Evolutionary conservation across 2,329 filamentous ascomycete genomes (phyloP).

Genomic region (Corinectria fuckeliana): DNA sequence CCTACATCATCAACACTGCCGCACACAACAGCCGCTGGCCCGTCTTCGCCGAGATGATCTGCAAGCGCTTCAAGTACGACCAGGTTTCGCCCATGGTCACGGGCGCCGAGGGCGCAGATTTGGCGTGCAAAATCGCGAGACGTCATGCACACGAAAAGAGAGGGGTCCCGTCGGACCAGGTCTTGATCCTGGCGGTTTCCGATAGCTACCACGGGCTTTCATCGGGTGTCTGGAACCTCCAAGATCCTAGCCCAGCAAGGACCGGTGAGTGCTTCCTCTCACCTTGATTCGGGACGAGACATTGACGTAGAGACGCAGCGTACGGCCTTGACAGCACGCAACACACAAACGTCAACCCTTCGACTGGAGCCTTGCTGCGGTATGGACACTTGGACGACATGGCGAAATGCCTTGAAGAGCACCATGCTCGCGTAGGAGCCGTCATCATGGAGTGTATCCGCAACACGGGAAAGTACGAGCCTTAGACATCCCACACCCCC

Average conservation of each 20-base stretch:
- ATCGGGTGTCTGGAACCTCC: neutral
- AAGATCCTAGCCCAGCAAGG: neutral
- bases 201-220: slow-evolving; percentile 28
- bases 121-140: slow-evolving; percentile 31
- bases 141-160: slow-evolving; percentile 32
- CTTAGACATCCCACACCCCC: neutral
- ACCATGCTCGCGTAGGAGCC: slow-evolving; percentile 29
- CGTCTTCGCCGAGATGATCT: slow-evolving; percentile 33
- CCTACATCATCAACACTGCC: slow-evolving; percentile 21
- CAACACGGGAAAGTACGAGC: neutral
- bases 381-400: slow-evolving; percentile 33
- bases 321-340: neutral
- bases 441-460: slow-evolving; percentile 33
- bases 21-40: slow-evolving; percentile 32
- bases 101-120: slow-evolving; percentile 30
- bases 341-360: slow-evolving; percentile 16
- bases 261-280: too few relatives aligned
- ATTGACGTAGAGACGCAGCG: neutral
- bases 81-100: slow-evolving; percentile 31
- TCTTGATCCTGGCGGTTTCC: slow-evolving; percentile 31
- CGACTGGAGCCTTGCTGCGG: slow-evolving; percentile 27
- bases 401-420: slow-evolving; percentile 27
- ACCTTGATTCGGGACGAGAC: too few relatives aligned
- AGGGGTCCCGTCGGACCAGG: slow-evolving; percentile 30
- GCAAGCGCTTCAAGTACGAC: slow-evolving; percentile 29